Evolutionary conservation across 306 rosid species (phyloP).

Genomic region (Fragaria nilgerrensis): DNA sequence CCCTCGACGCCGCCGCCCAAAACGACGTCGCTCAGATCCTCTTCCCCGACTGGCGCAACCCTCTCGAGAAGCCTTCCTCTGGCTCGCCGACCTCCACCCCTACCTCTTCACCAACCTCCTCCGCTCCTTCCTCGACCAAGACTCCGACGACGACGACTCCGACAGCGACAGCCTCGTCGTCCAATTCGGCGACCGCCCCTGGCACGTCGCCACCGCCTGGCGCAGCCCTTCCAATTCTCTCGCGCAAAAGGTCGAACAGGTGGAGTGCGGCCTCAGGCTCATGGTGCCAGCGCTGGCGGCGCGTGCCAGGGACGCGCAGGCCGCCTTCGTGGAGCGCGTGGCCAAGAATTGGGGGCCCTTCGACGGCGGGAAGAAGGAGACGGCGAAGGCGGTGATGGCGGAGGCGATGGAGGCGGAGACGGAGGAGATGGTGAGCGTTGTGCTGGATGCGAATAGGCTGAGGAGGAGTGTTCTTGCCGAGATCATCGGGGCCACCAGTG

Average conservation of each 20-base stretch:
- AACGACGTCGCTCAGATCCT: conserved; percentile 46
- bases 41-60: conserved; percentile 57
- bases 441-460: conserved; percentile 62
- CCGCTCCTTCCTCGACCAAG: conserved; percentile 49
- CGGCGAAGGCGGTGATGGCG: conserved; percentile 27
- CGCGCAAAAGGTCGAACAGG: conserved; percentile 44
- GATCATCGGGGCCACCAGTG: conserved; percentile 42
- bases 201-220: conserved; percentile 67
- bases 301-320: conserved; percentile 45
- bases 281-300: conserved; percentile 52
- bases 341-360: conserved; percentile 38
- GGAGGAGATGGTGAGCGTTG: conserved; percentile 56
- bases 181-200: conserved; percentile 22
- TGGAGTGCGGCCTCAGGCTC: conserved; percentile 52
- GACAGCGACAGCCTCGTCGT: neutral
- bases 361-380: conserved; percentile 25
- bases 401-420: conserved; percentile 38
- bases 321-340: conserved; percentile 32
- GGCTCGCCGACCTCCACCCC: conserved; percentile 75
- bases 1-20: conserved; percentile 60
- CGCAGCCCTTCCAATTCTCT: conserved; percentile 31
- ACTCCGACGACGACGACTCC: conserved; percentile 8
- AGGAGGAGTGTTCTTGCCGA: conserved; percentile 60
- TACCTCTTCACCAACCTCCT: conserved; percentile 67
- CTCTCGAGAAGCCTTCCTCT: conserved; percentile 67